These are phyloP conservation scores for Mallotus repandus DNA, from an alignment of 441 rosid genomes.

Conservation along the genomic window DNA sequence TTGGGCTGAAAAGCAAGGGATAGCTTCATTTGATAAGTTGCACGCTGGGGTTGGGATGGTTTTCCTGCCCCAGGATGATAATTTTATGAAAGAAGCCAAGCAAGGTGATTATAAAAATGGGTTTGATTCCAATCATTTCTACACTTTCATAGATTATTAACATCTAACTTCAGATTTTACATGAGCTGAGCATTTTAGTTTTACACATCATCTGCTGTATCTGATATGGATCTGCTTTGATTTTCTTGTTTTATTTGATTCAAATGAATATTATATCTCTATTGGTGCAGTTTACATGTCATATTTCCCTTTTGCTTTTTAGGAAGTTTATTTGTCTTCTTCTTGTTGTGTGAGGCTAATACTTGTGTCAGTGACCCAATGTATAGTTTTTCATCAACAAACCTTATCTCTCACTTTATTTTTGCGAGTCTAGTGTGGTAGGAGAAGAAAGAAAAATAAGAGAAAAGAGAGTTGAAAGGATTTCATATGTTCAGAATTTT, in stretches of 20 bases:
- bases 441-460: no score
- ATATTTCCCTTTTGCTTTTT: background rate
- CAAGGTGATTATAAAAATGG: constrained; percentile 53
- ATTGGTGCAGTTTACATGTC: background rate
- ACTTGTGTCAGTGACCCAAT: no score
- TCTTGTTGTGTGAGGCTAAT: background rate
- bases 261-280: background rate
- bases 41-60: constrained; percentile 99
- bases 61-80: constrained; percentile 79
- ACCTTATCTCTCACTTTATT: background rate
- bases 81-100: constrained; percentile 66
- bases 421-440: no score
- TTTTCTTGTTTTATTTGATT: constrained; percentile 1
- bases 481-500: no score
- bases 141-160: constrained; percentile 12
- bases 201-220: background rate
- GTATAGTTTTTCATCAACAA: no score
- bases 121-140: constrained; percentile 10
- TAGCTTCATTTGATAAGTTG: constrained; percentile 69
- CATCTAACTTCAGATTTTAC: background rate
- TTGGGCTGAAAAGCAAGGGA: constrained; percentile 86
- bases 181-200: background rate
- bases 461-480: no score
- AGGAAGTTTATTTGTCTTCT: background rate
- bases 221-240: background rate